Percentiles rank a stretch among this genome's conserved stretches.
Evolutionary conservation across 2,329 filamentous ascomycete genomes (phyloP).

Genomic region (Alternaria tenuissima): DNA sequence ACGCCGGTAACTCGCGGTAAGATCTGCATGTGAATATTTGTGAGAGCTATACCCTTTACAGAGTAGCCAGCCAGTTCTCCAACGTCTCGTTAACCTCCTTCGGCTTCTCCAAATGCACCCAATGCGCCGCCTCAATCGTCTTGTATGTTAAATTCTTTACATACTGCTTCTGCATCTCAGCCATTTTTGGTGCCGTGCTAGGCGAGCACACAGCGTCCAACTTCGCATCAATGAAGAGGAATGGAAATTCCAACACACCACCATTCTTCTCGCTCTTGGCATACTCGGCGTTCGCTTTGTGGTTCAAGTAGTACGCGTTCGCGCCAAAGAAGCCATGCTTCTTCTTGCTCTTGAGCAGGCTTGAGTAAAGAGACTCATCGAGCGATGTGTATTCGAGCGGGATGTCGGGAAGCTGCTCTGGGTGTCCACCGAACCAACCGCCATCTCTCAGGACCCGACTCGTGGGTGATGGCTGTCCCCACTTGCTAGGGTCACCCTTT

Average conservation of each 20-base stretch:
- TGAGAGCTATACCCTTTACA: neutral
- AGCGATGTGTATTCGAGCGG: slow-evolving; percentile 38
- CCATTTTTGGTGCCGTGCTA: slow-evolving; percentile 41
- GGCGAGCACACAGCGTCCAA: slow-evolving; percentile 51
- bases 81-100: slow-evolving; percentile 33
- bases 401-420: slow-evolving; percentile 40
- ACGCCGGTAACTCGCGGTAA: accelerated
- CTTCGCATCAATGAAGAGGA: slow-evolving; percentile 52
- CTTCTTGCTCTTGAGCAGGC: slow-evolving; percentile 48
- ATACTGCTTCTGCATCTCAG: slow-evolving; percentile 45
- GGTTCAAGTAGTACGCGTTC: slow-evolving; percentile 56
- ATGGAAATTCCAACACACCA: slow-evolving; percentile 45
- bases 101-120: slow-evolving; percentile 40
- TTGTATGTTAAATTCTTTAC: slow-evolving; percentile 54
- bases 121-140: slow-evolving; percentile 52
- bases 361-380: slow-evolving; percentile 39
- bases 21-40: no score
- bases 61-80: slow-evolving; percentile 31
- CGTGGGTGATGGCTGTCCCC: slow-evolving; percentile 37
- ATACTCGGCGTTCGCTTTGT: slow-evolving; percentile 54
- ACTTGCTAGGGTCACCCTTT: slow-evolving; percentile 29
- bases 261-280: slow-evolving; percentile 50
- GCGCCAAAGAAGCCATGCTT: slow-evolving; percentile 53
- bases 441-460: slow-evolving; percentile 30
- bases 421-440: slow-evolving; percentile 44